Conservation (phyloP, 192 early-diverging fungal species). For the Linnemannia exigua region DNA sequence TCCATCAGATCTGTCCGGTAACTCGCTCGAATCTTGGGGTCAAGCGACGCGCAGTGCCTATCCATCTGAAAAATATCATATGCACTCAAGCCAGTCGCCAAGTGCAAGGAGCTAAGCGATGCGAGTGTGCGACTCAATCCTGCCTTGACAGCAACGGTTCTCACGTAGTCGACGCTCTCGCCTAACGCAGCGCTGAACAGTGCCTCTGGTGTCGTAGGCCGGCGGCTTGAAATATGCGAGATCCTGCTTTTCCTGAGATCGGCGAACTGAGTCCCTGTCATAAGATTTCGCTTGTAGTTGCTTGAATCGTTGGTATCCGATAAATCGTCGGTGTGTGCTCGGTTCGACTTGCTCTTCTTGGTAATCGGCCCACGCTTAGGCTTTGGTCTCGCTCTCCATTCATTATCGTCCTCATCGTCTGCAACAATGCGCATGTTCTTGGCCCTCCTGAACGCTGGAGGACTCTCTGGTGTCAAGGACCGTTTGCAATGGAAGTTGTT, state of each 20-base stretch:
- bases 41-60: neutral
- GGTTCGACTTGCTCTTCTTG: neutral
- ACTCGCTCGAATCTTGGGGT: neutral
- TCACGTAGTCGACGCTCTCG: neutral
- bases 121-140: neutral
- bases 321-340: neutral
- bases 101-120: neutral
- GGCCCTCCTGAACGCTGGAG: neutral
- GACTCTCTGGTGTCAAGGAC: neutral
- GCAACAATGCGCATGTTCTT: neutral
- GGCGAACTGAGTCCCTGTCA: neutral
- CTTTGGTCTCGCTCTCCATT: neutral
- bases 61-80: constrained; percentile 20
- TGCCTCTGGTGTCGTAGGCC: neutral
- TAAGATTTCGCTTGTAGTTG: neutral
- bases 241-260: neutral
- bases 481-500: neutral
- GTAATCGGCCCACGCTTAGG: neutral
- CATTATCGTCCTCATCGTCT: neutral
- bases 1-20: constrained; percentile 21
- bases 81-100: neutral
- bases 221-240: neutral
- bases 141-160: neutral
- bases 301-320: neutral
- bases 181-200: neutral